phyloP scores from a whole-genome alignment of 2,329 filamentous ascomycete genomes.

The Myriosclerotinia curreyana region DNA sequence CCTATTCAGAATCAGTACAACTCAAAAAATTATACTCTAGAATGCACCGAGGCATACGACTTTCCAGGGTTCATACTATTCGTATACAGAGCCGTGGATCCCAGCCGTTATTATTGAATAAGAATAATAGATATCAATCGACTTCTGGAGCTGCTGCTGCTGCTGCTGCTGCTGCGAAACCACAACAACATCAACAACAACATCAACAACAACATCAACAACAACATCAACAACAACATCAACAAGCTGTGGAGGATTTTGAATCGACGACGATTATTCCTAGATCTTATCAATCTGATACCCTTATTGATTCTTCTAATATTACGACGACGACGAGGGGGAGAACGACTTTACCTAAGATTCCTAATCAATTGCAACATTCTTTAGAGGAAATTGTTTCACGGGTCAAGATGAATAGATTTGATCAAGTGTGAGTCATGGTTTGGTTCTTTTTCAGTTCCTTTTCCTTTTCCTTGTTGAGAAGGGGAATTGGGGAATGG shows the following conservation, averaged over 20 bases:
- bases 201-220: too few relatives aligned
- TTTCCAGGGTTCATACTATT: constrained; percentile 9
- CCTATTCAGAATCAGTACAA: too few relatives aligned
- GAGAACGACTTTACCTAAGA: not conserved
- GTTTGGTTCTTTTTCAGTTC: not conserved
- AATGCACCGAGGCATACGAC: constrained; percentile 13
- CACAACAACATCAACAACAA: too few relatives aligned
- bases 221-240: too few relatives aligned
- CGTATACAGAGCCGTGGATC: not conserved
- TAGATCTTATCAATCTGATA: not conserved
- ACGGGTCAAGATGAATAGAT: not conserved
- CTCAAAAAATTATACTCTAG: too few relatives aligned
- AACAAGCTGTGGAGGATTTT: not conserved
- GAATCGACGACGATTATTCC: not conserved
- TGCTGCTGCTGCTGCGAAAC: too few relatives aligned
- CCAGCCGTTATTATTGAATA: too few relatives aligned
- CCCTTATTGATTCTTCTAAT: not conserved
- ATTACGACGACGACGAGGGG: not conserved
- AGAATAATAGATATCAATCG: not conserved
- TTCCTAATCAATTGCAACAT: not conserved
- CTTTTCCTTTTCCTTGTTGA: not conserved
- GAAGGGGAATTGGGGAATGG: too few relatives aligned
- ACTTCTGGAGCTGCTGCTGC: not conserved
- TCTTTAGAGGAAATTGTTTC: not conserved
- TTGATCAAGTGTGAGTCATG: constrained; percentile 24